Conservation (phyloP, 2,329 filamentous ascomycete species). For the Apiospora kogelbergensis region DNA sequence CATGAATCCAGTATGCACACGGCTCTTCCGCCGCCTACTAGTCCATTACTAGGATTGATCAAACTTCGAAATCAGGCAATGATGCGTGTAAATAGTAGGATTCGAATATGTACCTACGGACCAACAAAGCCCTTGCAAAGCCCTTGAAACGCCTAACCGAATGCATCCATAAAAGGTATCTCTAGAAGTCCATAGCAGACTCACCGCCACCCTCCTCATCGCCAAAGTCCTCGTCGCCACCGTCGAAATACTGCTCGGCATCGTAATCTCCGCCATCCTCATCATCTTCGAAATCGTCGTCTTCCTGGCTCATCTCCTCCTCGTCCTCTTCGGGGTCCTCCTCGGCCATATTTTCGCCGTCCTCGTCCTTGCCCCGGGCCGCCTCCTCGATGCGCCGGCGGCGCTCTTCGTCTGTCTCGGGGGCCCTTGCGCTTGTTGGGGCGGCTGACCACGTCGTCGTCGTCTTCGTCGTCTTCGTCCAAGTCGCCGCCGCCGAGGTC, state of each 20-base stretch:
- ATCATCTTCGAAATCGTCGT: constrained; percentile 53
- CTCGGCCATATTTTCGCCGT: constrained; percentile 29
- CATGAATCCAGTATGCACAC: too few species aligned
- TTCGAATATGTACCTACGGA: background rate
- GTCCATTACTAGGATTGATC: too few species aligned
- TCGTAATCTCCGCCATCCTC: constrained; percentile 62
- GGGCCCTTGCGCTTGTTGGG: constrained; percentile 21
- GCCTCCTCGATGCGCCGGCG: constrained; percentile 32
- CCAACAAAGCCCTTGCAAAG: too few species aligned
- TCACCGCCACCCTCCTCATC: constrained; percentile 49
- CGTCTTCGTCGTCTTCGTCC: constrained; percentile 23
- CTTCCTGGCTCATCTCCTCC: constrained; percentile 42
- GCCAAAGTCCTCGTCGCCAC: constrained; percentile 53
- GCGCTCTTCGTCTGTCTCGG: constrained; percentile 33
- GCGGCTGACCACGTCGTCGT: constrained; percentile 19
- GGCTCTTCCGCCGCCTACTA: too few species aligned
- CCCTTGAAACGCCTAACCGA: background rate
- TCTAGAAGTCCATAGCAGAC: constrained; percentile 7
- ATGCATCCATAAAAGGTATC: background rate
- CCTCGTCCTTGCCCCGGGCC: constrained; percentile 36
- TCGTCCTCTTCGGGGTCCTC: constrained; percentile 43
- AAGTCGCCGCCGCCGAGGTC: constrained; percentile 47
- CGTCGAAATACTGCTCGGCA: constrained; percentile 61
- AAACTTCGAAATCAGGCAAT: too few species aligned
- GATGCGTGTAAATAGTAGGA: background rate